Conservation (phyloP, 345 rosid species). For the Streptanthus diversifolius region DNA sequence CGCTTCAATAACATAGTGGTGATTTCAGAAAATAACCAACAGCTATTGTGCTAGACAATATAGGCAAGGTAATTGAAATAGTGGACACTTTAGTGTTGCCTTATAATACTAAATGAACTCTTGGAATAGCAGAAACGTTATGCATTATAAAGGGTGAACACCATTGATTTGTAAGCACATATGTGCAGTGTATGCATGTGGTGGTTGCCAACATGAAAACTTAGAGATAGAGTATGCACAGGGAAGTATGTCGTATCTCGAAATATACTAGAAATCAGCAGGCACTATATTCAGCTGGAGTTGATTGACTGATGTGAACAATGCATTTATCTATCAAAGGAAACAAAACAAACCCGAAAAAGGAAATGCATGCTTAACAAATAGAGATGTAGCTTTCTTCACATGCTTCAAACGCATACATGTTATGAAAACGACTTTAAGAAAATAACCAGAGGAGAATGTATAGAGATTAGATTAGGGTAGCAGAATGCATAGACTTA, state of each 20-base stretch:
- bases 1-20: not conserved
- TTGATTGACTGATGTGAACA: not conserved
- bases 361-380: not conserved
- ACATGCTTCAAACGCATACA: not conserved
- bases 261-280: not conserved
- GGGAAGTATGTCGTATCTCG: not conserved
- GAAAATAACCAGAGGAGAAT: not conserved
- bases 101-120: not conserved
- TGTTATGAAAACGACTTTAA: not conserved
- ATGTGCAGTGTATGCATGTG: not conserved
- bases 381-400: not conserved
- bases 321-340: not conserved
- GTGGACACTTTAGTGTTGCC: not conserved
- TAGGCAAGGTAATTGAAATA: not conserved
- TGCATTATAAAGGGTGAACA: not conserved
- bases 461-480: too few species aligned
- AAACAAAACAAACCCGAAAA: not conserved
- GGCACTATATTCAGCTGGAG: not conserved
- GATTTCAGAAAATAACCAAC: not conserved
- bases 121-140: not conserved
- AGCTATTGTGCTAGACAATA: not conserved
- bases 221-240: not conserved
- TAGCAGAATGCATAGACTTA: constrained; percentile 30
- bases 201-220: not conserved
- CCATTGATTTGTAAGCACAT: not conserved